phyloP scores from a whole-genome alignment of 2,329 filamentous ascomycete species.

The Cadophora sp. region DNA sequence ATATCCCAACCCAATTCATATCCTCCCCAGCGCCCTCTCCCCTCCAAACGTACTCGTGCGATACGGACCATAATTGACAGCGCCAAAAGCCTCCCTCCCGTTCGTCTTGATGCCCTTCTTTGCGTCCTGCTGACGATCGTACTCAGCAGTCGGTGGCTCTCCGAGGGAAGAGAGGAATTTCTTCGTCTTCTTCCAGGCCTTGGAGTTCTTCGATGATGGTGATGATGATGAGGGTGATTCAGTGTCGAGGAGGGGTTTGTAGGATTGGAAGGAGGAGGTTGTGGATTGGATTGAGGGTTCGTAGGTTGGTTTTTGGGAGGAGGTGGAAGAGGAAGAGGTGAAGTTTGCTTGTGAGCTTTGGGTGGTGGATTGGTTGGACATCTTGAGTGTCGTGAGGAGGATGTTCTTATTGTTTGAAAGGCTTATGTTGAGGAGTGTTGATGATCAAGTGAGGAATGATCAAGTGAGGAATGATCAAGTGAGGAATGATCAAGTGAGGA shows the following conservation, averaged over 20 bases:
- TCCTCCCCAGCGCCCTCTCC: constrained; percentile 9
- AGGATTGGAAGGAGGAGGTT: constrained; percentile 11
- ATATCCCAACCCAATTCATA: neutral
- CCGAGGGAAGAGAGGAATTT: constrained; percentile 30
- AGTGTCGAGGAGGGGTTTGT: neutral
- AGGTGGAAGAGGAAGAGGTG: neutral
- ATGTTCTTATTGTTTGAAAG: neutral
- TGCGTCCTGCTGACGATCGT: constrained; percentile 30
- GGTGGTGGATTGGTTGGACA: constrained; percentile 4
- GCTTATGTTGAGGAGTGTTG: neutral
- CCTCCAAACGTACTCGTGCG: constrained; percentile 25
- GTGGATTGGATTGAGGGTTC: constrained; percentile 22
- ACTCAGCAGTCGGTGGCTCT: constrained; percentile 34
- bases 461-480: neutral
- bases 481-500: neutral
- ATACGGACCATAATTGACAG: constrained; percentile 32
- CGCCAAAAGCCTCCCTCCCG: constrained; percentile 28
- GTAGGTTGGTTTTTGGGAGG: constrained; percentile 2
- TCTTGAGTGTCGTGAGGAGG: neutral
- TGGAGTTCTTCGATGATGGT: constrained; percentile 18
- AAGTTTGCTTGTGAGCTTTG: constrained; percentile 1
- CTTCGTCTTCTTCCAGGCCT: constrained; percentile 32
- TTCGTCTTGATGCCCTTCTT: constrained; percentile 26
- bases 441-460: neutral
- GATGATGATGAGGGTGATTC: neutral